Evolutionary conservation across 1,284 basidiomycete species (phyloP).

Genomic region (Phellopilus nigrolimitatus): DNA sequence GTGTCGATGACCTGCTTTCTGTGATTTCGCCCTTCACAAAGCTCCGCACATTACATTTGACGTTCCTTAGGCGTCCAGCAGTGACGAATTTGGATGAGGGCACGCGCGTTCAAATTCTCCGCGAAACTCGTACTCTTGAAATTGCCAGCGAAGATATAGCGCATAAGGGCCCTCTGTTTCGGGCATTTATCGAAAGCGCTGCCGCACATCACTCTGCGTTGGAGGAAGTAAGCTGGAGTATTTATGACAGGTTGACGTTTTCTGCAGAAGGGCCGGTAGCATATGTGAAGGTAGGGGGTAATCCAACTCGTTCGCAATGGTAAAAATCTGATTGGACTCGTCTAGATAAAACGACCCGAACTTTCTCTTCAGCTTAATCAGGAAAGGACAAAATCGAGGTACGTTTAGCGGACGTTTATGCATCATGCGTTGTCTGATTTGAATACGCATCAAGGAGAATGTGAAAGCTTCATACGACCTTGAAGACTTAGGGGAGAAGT

Average conservation of each 20-base stretch:
- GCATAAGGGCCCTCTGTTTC: constrained; percentile 5
- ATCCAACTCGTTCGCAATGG: not conserved
- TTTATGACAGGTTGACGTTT: constrained; percentile 8
- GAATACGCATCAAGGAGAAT: too few relatives aligned
- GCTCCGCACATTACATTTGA: constrained; percentile 13
- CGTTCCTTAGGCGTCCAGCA: constrained; percentile 1
- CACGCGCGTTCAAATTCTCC: not conserved
- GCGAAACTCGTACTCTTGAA: not conserved
- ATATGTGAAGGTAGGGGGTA: constrained; percentile 16
- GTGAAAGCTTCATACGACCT: not conserved
- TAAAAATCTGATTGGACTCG: too few relatives aligned
- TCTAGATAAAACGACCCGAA: not conserved
- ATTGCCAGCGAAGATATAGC: not conserved
- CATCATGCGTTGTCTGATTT: too few relatives aligned
- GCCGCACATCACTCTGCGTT: not conserved
- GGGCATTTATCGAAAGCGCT: constrained; percentile 5
- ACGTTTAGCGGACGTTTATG: not conserved
- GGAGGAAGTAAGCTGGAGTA: constrained; percentile 18
- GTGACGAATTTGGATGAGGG: not conserved
- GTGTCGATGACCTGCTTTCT: not conserved
- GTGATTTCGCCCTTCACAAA: constrained; percentile 9
- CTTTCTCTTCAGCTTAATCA: too few relatives aligned
- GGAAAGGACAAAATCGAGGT: too few relatives aligned
- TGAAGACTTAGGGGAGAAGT: constrained; percentile 4
- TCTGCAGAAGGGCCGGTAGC: constrained; percentile 4